Conservation (phyloP, 2,329 filamentous ascomycete genomes). For the Phaeomoniella chlamydospora region DNA sequence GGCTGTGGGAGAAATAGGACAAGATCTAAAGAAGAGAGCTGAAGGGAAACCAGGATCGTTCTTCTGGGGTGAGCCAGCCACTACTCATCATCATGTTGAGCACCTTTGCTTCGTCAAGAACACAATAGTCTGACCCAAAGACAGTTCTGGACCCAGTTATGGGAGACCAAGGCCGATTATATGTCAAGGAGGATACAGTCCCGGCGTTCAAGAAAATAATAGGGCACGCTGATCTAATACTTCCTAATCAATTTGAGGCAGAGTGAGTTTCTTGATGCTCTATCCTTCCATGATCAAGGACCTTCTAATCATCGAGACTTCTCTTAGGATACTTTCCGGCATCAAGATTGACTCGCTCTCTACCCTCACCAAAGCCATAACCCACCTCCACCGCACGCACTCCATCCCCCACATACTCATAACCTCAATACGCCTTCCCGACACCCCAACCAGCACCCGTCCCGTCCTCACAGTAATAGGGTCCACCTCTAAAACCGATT, state of each 20-base stretch:
- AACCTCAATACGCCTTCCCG: constrained; percentile 64
- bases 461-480: constrained; percentile 58
- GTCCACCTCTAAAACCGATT: constrained; percentile 49
- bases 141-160: constrained; percentile 91
- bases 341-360: constrained; percentile 64
- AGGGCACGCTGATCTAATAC: constrained; percentile 70
- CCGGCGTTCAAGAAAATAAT: constrained; percentile 76
- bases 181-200: constrained; percentile 82
- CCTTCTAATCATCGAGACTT: neutral
- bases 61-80: constrained; percentile 74
- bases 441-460: constrained; percentile 31
- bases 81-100: too few relatives aligned
- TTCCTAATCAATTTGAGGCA: constrained; percentile 95
- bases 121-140: too few relatives aligned
- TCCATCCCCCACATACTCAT: constrained; percentile 77
- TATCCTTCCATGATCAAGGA: neutral
- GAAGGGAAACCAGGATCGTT: constrained; percentile 55
- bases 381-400: constrained; percentile 60
- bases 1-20: constrained; percentile 69
- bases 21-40: constrained; percentile 58
- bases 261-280: constrained; percentile 46
- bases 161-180: constrained; percentile 87
- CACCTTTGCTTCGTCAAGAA: too few relatives aligned
- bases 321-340: constrained; percentile 60
- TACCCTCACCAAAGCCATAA: constrained; percentile 60